Percentiles rank a stretch among this genome's conserved stretches.
Conservation (phyloP, 1,139 yeast genomes). For the Yarrowia galli region DNA sequence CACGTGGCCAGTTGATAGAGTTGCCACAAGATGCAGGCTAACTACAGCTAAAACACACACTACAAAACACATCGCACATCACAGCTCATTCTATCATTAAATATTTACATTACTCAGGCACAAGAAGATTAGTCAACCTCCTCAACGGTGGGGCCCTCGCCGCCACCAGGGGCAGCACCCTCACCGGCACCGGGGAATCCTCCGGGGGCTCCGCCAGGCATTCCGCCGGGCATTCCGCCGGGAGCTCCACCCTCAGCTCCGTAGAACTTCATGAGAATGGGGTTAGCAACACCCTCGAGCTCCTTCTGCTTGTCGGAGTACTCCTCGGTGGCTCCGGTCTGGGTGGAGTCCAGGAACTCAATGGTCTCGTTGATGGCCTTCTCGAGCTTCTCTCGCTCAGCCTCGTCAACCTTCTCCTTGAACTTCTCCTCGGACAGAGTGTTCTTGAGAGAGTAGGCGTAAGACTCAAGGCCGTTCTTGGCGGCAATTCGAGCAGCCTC, state of each 20-base stretch:
- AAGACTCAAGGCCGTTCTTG: slow-evolving; percentile 92
- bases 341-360: slow-evolving; percentile 87
- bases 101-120: slow-evolving; percentile 16
- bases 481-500: slow-evolving; percentile 77
- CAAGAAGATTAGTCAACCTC: slow-evolving; percentile 73
- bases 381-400: slow-evolving; percentile 79
- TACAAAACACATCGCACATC: neutral
- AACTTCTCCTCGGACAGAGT: slow-evolving; percentile 79
- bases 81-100: slow-evolving; percentile 19
- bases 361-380: slow-evolving; percentile 86
- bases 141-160: slow-evolving; percentile 87
- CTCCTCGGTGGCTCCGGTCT: slow-evolving; percentile 88
- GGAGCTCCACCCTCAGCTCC: slow-evolving; percentile 60
- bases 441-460: slow-evolving; percentile 89
- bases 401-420: slow-evolving; percentile 82
- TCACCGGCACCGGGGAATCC: slow-evolving; percentile 76
- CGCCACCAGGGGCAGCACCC: slow-evolving; percentile 58
- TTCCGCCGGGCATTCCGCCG: slow-evolving; percentile 61
- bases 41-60: neutral
- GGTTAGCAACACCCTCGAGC: slow-evolving; percentile 91
- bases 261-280: slow-evolving; percentile 92
- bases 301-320: slow-evolving; percentile 90
- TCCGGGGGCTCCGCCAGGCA: slow-evolving; percentile 68
- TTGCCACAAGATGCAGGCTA: neutral
- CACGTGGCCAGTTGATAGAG: slow-evolving; percentile 29